phyloP scores from a whole-genome alignment of 2,329 filamentous ascomycete species.

The Aspergillus pseudoviridinutans region DNA sequence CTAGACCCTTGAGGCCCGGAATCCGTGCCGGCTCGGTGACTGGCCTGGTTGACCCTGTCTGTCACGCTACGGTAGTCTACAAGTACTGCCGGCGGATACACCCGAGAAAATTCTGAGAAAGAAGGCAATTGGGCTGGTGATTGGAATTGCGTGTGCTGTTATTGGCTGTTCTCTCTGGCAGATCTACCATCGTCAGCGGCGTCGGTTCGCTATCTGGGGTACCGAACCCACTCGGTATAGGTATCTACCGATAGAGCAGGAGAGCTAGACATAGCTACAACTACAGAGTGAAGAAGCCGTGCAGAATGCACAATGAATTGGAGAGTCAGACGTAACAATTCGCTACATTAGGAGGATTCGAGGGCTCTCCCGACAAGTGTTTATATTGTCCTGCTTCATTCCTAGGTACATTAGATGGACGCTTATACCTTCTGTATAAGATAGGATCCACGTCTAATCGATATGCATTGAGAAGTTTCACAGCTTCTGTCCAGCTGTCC shows the following conservation, averaged over 20 bases:
- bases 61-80: too few relatives aligned
- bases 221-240: conserved; percentile 2
- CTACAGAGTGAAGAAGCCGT: not conserved
- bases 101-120: not conserved
- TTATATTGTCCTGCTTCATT: not conserved
- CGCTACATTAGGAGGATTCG: not conserved
- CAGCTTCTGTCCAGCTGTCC: not conserved
- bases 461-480: not conserved
- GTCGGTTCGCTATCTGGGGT: conserved; percentile 14
- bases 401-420: not conserved
- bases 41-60: not conserved
- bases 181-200: not conserved
- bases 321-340: too few relatives aligned
- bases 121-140: not conserved
- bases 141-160: not conserved
- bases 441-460: not conserved
- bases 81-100: not conserved
- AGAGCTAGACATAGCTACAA: conserved; percentile 3
- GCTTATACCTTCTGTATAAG: not conserved
- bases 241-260: conserved; percentile 7
- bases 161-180: not conserved
- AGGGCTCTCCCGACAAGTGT: too few relatives aligned
- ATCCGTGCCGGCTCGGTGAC: conserved; percentile 7
- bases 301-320: too few relatives aligned
- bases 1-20: conserved; percentile 10